A percentile compares a stretch with the other conserved stretches of the same genome.
Conservation (phyloP, 208 protist genomes). For the Crithidia sp. region DNA sequence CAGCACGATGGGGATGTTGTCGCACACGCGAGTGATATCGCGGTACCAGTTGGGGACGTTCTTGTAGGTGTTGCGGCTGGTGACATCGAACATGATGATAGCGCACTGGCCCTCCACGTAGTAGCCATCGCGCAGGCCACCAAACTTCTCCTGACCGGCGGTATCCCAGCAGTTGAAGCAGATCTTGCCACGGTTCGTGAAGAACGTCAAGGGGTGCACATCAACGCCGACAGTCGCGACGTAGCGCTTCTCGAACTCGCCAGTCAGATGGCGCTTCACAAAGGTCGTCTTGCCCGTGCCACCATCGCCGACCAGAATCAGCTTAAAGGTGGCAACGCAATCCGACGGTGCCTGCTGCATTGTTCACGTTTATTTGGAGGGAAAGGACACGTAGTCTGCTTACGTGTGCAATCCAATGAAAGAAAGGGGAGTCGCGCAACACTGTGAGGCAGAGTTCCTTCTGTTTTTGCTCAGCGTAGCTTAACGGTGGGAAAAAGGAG, state of each 20-base stretch:
- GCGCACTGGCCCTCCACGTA: slow-evolving; percentile 99
- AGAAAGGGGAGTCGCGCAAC: slow-evolving; percentile 1
- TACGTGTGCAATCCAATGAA: not conserved
- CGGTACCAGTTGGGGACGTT: slow-evolving; percentile 99
- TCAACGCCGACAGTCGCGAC: slow-evolving; percentile 96
- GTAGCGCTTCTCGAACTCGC: slow-evolving; percentile 99
- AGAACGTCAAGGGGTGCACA: slow-evolving; percentile 98
- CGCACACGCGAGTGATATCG: slow-evolving; percentile 99
- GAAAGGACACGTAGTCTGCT: not conserved
- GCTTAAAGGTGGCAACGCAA: slow-evolving; percentile 95
- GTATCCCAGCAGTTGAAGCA: slow-evolving; percentile 99
- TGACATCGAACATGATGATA: slow-evolving; percentile 99
- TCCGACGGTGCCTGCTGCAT: slow-evolving; percentile 49
- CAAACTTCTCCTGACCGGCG: slow-evolving; percentile 99
- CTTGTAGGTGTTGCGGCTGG: slow-evolving; percentile 99
- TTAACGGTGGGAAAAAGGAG: not conserved
- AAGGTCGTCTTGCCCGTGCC: slow-evolving; percentile 99
- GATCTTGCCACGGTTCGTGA: slow-evolving; percentile 99
- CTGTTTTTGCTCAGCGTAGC: slow-evolving; percentile 6
- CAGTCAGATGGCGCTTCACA: slow-evolving; percentile 99
- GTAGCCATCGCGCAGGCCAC: slow-evolving; percentile 99
- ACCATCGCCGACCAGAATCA: slow-evolving; percentile 99
- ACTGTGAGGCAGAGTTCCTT: not conserved
- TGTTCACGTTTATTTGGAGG: not conserved
- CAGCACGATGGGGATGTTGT: slow-evolving; percentile 99